Evolutionary conservation across 2,329 filamentous ascomycete species (phyloP).

Genomic region (Fusarium mundagurra): DNA sequence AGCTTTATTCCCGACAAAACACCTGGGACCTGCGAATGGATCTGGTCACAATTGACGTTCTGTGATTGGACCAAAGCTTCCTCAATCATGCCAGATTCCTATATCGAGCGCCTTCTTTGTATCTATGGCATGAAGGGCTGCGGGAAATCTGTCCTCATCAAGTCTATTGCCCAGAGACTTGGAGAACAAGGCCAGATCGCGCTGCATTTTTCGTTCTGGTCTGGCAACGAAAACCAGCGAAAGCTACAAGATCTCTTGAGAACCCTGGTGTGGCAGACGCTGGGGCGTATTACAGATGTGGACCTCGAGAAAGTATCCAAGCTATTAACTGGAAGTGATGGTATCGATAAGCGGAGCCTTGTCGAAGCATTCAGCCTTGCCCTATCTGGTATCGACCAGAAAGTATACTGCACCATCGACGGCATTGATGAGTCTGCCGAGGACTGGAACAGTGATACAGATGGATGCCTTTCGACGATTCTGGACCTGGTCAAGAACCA

Average conservation of each 20-base stretch:
- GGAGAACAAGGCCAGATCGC: not conserved
- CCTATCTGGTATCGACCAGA: not conserved
- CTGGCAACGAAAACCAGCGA: not conserved
- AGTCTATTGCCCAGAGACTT: not conserved
- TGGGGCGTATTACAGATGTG: accelerated
- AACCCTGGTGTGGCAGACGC: not conserved
- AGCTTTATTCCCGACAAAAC: not conserved
- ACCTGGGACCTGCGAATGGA: not conserved
- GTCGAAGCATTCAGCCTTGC: not conserved
- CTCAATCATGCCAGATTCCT: accelerated
- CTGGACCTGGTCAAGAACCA: not conserved
- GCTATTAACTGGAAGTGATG: accelerated
- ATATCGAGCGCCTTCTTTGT: accelerated
- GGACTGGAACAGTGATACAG: not conserved
- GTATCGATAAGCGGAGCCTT: not conserved
- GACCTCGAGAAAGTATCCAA: not conserved
- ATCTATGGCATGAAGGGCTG: not conserved
- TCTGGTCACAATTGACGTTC: not conserved
- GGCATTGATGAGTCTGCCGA: not conserved
- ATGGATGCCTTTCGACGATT: not conserved
- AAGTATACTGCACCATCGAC: not conserved
- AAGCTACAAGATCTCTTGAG: not conserved
- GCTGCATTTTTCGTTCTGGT: not conserved
- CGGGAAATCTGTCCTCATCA: not conserved
- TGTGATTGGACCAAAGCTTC: accelerated